Evolutionary conservation across 2,329 filamentous ascomycete genomes (phyloP), one percentile per base, ranked within the genome.

Genomic region (Paracorniculantispora psalliotae): DNA sequence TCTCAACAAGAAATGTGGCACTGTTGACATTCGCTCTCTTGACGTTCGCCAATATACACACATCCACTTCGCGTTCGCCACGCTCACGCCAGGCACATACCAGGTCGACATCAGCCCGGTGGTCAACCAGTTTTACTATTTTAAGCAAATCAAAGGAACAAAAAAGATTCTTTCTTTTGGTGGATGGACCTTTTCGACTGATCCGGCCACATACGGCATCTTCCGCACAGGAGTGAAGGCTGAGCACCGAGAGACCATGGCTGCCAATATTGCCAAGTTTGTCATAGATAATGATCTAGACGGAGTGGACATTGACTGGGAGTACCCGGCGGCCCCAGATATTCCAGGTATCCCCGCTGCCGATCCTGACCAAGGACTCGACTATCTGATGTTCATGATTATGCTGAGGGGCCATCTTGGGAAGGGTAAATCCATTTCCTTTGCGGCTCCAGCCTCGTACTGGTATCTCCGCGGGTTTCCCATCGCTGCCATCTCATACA

Each of bases 401-500:
- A 25, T 63, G 12, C 26, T 68, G 10, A 59, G 41, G 25, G 56
- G 35, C 13, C 23, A 65, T 37, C 13, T 60, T 2, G 57, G 62
- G 10, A 52, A 47, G 9, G 61, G 41, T 3, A 66, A 63, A 53
- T 44, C 55, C 2, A 41, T 65, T 2, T 62, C 60, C 6, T 68
- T 73, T 35, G 81, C 81, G 2, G 70, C 73, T 1, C 76, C 81
- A 0, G 80, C 80, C 1, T 79, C 78, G 0, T 73, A 79, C 0
- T 59, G 63, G 0, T 75, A 71, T 50, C 63, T 71, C 65, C 70
- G 63, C 56, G 76, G 3, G 13, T 72, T 68, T 53, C 68, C 67
- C 3, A 63, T 73, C 28, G 30, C 60, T 4, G 44, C 61, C 2
- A 67, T 71, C 1, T 48, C 55, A 17, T n/a, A 53, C 3, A 37